Conservation (phyloP, 2,329 filamentous ascomycete genomes). For the Sporothrix globosa region DNA sequence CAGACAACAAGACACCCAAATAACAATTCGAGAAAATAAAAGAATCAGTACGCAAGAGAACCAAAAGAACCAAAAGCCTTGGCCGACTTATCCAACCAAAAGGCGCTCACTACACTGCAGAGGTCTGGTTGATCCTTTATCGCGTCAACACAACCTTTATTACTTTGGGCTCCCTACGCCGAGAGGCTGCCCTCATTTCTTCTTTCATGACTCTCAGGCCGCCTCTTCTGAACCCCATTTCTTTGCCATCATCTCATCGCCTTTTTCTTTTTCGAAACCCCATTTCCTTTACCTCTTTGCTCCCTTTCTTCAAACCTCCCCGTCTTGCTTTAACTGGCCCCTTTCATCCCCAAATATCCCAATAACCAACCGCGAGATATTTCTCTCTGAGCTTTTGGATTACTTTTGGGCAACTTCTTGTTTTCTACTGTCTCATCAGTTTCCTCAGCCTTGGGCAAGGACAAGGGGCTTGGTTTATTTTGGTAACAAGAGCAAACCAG, state of each 20-base stretch:
- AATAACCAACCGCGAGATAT: background rate
- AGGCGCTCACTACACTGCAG: background rate
- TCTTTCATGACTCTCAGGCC: conserved; percentile 19
- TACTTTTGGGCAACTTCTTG: background rate
- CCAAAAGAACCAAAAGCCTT: background rate
- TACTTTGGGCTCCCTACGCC: background rate
- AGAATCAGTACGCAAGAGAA: background rate
- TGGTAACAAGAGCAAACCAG: background rate
- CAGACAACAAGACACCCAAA: background rate
- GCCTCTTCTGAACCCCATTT: background rate
- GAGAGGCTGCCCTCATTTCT: background rate
- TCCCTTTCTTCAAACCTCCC: conserved; percentile 5
- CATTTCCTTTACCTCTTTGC: background rate
- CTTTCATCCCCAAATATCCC: background rate
- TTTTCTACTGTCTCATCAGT: background rate
- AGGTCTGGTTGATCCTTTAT: background rate
- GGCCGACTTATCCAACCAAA: conserved; percentile 6
- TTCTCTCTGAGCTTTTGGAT: background rate
- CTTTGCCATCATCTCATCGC: background rate
- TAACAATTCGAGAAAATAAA: background rate
- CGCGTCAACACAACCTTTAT: background rate
- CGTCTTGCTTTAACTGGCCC: background rate
- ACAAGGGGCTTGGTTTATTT: background rate
- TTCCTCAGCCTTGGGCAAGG: background rate
- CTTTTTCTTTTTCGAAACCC: background rate